These are phyloP conservation scores for Grosmannia serpens DNA, from an alignment of 2,329 filamentous ascomycete genomes.

Conservation along the genomic window DNA sequence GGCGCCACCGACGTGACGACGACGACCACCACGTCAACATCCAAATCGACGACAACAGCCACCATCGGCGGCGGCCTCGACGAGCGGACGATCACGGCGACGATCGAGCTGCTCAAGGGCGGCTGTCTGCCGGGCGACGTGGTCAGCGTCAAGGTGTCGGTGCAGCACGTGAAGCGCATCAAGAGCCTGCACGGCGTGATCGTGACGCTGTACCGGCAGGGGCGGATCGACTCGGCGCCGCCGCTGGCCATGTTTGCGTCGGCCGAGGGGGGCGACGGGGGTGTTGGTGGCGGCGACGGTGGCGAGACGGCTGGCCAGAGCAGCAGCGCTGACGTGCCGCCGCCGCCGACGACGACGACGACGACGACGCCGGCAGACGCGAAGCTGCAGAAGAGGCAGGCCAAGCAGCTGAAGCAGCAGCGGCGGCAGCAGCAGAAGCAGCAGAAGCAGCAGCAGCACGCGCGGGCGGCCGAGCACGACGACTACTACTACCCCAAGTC, in stretches of 20 bases:
- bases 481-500: constrained; percentile 74
- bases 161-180: constrained; percentile 80
- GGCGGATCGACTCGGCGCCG: constrained; percentile 71
- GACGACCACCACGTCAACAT: too few species aligned
- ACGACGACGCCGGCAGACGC: background rate
- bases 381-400: background rate
- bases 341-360: background rate
- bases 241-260: constrained; percentile 32
- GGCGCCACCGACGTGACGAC: constrained; percentile 45
- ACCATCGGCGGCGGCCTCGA: constrained; percentile 27
- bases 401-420: background rate
- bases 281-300: background rate
- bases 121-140: constrained; percentile 80
- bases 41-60: background rate
- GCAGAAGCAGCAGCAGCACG: background rate
- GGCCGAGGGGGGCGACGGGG: background rate
- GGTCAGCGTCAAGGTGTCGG: constrained; percentile 65
- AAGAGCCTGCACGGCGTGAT: constrained; percentile 90
- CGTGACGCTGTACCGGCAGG: constrained; percentile 82
- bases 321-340: background rate
- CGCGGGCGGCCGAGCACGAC: constrained; percentile 19
- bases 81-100: constrained; percentile 75
- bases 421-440: background rate
- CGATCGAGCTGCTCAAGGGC: constrained; percentile 68
- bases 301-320: too few species aligned